Percentiles rank a stretch among this genome's conserved stretches.
phyloP scores from a whole-genome alignment of 2,329 filamentous ascomycete genomes.

The Capronia epimyces region DNA sequence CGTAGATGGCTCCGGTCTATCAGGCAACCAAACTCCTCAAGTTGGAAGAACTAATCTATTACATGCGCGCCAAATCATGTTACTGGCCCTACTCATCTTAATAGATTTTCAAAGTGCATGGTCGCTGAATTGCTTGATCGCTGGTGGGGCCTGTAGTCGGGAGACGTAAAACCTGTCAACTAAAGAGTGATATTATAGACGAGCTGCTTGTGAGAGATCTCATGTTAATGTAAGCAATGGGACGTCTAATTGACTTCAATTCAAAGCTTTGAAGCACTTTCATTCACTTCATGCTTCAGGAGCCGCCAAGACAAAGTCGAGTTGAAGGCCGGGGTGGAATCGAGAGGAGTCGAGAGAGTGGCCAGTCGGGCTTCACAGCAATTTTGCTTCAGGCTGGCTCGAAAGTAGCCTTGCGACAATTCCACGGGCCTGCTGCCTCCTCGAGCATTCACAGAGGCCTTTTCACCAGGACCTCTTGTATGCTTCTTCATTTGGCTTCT shows the following conservation, averaged over 20 bases:
- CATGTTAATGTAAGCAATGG: too few species aligned
- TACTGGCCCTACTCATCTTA: background rate
- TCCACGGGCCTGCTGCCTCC: background rate
- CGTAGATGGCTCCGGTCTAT: background rate
- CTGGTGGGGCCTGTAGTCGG: too few species aligned
- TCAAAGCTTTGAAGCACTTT: too few species aligned
- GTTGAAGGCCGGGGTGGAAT: too few species aligned
- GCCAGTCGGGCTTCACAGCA: background rate
- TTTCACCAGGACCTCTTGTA: background rate
- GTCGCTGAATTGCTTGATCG: too few species aligned
- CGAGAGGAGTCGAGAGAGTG: background rate
- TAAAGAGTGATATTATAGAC: too few species aligned
- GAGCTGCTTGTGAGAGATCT: too few species aligned
- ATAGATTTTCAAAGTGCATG: too few species aligned
- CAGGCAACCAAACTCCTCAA: background rate
- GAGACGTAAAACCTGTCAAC: too few species aligned
- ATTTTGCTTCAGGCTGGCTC: background rate
- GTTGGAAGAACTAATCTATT: background rate
- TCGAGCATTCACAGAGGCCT: background rate
- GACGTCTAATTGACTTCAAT: too few species aligned
- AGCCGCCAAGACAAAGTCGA: too few species aligned
- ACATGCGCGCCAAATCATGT: background rate
- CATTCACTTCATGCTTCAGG: too few species aligned
- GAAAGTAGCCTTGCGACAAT: conserved; percentile 2
- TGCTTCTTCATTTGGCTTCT: conserved; percentile 6